These are phyloP conservation scores for Colletotrichum lupini DNA, from an alignment of 2,329 filamentous ascomycete species.

Conservation along the genomic window DNA sequence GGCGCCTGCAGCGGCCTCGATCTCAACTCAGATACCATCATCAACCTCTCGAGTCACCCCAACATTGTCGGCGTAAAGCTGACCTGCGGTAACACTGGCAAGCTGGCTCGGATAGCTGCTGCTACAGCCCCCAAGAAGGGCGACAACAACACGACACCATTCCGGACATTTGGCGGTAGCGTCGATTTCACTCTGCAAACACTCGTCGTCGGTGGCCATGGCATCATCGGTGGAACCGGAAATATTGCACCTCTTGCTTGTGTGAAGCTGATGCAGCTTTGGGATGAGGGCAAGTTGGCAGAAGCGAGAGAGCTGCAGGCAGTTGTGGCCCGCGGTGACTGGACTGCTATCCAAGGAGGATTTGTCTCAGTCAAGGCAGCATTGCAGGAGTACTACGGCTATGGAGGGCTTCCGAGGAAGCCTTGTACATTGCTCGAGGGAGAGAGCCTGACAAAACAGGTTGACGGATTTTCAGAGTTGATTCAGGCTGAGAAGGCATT, in stretches of 20 bases:
- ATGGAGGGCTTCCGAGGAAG: slow-evolving; percentile 69
- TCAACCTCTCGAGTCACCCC: slow-evolving; percentile 59
- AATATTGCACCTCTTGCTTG: slow-evolving; percentile 77
- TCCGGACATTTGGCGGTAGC: slow-evolving; percentile 78
- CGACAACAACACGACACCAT: slow-evolving; percentile 45
- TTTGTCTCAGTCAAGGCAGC: slow-evolving; percentile 77
- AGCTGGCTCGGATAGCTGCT: slow-evolving; percentile 62
- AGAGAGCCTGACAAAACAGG: slow-evolving; percentile 39
- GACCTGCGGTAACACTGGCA: slow-evolving; percentile 75
- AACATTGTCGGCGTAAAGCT: slow-evolving; percentile 76
- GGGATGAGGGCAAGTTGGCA: slow-evolving; percentile 64
- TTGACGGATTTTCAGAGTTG: slow-evolving; percentile 44
- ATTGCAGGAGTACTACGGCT: slow-evolving; percentile 70
- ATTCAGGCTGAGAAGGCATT: slow-evolving; percentile 40
- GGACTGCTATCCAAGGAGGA: slow-evolving; percentile 75
- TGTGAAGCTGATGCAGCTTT: slow-evolving; percentile 69
- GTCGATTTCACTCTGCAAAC: slow-evolving; percentile 81
- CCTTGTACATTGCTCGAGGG: slow-evolving; percentile 52
- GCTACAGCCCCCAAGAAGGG: slow-evolving; percentile 41
- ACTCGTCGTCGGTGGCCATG: slow-evolving; percentile 75
- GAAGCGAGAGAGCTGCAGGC: slow-evolving; percentile 74
- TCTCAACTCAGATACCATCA: slow-evolving; percentile 72
- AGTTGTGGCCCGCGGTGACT: slow-evolving; percentile 74
- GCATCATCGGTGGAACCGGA: slow-evolving; percentile 77
- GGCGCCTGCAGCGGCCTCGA: slow-evolving; percentile 76